Base-by-base conservation (phyloP, 805 yeast genomes). In the Candida ulmi region DNA sequence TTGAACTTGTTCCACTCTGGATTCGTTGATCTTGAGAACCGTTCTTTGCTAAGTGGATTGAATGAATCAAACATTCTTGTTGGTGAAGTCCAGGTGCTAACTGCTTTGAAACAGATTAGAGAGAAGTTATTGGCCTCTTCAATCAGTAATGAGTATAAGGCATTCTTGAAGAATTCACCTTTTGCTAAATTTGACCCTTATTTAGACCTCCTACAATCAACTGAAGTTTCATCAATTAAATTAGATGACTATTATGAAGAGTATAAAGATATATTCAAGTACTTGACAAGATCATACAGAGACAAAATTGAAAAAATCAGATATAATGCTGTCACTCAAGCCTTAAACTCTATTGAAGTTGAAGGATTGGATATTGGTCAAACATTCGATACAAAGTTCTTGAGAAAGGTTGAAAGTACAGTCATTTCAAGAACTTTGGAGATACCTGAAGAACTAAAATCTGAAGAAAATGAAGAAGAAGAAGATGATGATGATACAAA, bases 401-500 rank as follows among this genome's bases (percentile, higher is more conserved):
- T 47, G 7, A 34, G 49, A 37, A 51, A 51, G 16, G 44, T 65
- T 31, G 65, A 56, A 42, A 59, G 72, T 18, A 78, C 83, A 0
- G 67, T 82, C 1, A 60, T 69, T 27, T 79, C 87, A 0, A 63
- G 91, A 40, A 71, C 74, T 1, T 61, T 82, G 35, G 88, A 82
- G 52, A 80, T 83, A 3, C 90, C 91, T 0, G 62, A 66, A 31
- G 38, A 35, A 8, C 13, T 44, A 9, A 21, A 30, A n/a, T 37
- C 26, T 15, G 37, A 37, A 25, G 43, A 25, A 8, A 38, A 40
- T n/a, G 40, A n/a, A n/a, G n/a, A n/a, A n/a, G n/a, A n/a, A n/a
- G n/a, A n/a, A n/a, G n/a, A n/a, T n/a, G n/a, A n/a, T n/a, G n/a
- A n/a, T n/a, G n/a, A n/a, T n/a, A n/a, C n/a, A n/a, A n/a, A n/a